A percentile compares a stretch with the other conserved stretches of the same genome.
These are phyloP conservation scores for Cyclocybe aegerita DNA, from an alignment of 768 basidiomycete genomes.

Conservation along the genomic window DNA sequence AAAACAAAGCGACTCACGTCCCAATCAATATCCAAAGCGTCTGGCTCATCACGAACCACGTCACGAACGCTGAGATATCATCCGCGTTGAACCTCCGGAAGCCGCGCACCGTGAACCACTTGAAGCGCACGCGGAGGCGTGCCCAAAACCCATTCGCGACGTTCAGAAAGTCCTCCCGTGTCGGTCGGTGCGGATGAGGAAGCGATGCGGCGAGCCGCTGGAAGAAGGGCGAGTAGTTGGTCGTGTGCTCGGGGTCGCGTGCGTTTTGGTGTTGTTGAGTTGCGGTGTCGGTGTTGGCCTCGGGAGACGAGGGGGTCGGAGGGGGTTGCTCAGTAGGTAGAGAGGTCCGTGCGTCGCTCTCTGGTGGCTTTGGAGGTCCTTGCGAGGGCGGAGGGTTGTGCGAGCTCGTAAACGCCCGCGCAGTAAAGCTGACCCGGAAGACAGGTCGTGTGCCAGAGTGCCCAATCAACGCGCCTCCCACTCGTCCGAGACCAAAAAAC, in stretches of 20 bases:
- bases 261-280: slow-evolving; percentile 1
- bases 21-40: slow-evolving; percentile 94
- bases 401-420: slow-evolving; percentile 6
- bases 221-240: slow-evolving; percentile 77
- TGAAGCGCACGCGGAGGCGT: slow-evolving; percentile 86
- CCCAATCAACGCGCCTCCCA: neutral
- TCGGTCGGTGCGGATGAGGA: slow-evolving; percentile 77
- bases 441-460: slow-evolving; percentile 5
- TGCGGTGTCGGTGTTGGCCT: no score
- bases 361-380: slow-evolving; percentile 14
- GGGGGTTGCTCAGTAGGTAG: neutral
- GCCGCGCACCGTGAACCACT: slow-evolving; percentile 95
- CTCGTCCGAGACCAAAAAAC: neutral
- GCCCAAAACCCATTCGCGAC: slow-evolving; percentile 92
- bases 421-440: neutral
- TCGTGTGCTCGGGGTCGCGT: slow-evolving; percentile 38
- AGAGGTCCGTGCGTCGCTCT: neutral
- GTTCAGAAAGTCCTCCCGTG: slow-evolving; percentile 84
- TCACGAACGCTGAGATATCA: slow-evolving; percentile 94
- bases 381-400: slow-evolving; percentile 6
- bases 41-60: slow-evolving; percentile 95
- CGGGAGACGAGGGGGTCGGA: slow-evolving; percentile 11
- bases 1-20: slow-evolving; percentile 56
- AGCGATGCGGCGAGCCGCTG: slow-evolving; percentile 75
- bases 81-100: slow-evolving; percentile 96